Conservation (phyloP, 1,139 yeast species). For the Pichia sp. region DNA sequence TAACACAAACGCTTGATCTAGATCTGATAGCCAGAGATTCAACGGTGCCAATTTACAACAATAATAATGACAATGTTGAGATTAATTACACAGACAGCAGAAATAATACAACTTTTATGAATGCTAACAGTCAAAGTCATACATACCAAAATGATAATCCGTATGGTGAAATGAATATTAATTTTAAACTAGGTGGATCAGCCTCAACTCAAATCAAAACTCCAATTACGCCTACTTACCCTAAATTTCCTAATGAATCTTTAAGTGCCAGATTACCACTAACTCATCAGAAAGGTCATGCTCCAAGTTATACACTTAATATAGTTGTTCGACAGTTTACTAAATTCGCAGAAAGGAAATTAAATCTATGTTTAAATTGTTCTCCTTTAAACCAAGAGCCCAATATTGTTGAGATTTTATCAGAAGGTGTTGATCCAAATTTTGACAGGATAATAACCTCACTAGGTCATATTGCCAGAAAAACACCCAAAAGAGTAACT, state of each 20-base stretch:
- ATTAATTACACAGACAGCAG: neutral
- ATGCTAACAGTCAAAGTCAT: too few species aligned
- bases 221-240: slow-evolving; percentile 6
- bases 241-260: slow-evolving; percentile 1
- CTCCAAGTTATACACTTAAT: slow-evolving; percentile 83
- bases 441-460: slow-evolving; percentile 84
- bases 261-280: neutral
- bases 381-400: slow-evolving; percentile 70
- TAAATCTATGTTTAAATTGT: slow-evolving; percentile 61
- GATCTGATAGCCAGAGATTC: too few species aligned
- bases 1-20: slow-evolving; percentile 1
- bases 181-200: slow-evolving; percentile 16
- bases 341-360: slow-evolving; percentile 82
- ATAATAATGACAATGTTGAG: too few species aligned
- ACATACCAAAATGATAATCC: slow-evolving; percentile 15
- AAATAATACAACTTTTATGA: neutral
- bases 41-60: too few species aligned
- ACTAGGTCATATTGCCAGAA: slow-evolving; percentile 82
- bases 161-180: slow-evolving; percentile 22
- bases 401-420: slow-evolving; percentile 71
- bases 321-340: slow-evolving; percentile 93
- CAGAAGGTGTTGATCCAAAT: slow-evolving; percentile 79
- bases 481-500: slow-evolving; percentile 91
- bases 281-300: slow-evolving; percentile 16
- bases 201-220: neutral